Evolutionary conservation across 768 basidiomycete genomes (phyloP).

Genomic region (Coprinopsis strossmayeri): DNA sequence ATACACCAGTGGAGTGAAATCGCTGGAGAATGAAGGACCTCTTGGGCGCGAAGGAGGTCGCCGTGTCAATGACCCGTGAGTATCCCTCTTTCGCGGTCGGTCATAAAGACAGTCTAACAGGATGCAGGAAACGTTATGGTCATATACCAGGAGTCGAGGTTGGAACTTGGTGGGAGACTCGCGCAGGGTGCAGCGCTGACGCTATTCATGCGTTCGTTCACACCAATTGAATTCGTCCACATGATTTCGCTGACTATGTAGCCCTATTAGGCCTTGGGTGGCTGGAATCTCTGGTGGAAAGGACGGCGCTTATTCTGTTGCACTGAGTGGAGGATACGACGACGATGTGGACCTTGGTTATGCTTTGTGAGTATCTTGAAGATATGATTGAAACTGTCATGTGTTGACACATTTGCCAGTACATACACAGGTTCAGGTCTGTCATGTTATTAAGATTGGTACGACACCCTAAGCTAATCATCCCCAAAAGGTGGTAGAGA

Average conservation of each 20-base stretch:
- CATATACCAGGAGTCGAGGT: conserved; percentile 72
- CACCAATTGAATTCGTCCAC: too few relatives aligned
- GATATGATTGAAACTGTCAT: background rate
- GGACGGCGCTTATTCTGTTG: conserved; percentile 78
- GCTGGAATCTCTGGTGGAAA: conserved; percentile 67
- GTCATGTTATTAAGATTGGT: conserved; percentile 7
- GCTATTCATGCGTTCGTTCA: conserved; percentile 76
- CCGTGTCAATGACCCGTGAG: conserved; percentile 48
- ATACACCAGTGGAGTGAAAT: conserved; percentile 30
- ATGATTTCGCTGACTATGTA: too few relatives aligned
- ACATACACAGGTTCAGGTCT: conserved; percentile 77
- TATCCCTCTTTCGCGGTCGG: background rate
- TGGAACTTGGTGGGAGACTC: conserved; percentile 78
- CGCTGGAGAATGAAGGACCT: conserved; percentile 26
- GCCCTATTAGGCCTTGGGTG: conserved; percentile 85
- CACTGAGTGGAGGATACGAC: conserved; percentile 84
- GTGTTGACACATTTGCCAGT: conserved; percentile 26
- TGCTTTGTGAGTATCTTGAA: conserved; percentile 55
- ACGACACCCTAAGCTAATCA: background rate
- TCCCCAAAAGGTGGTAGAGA: conserved; percentile 53
- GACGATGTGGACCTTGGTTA: conserved; percentile 82
- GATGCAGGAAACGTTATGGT: conserved; percentile 69
- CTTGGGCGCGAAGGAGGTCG: conserved; percentile 27
- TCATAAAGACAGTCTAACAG: background rate
- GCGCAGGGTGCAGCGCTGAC: conserved; percentile 66